Conservation (phyloP, 2,329 filamentous ascomycete genomes). For the Fusarium sublunatum region DNA sequence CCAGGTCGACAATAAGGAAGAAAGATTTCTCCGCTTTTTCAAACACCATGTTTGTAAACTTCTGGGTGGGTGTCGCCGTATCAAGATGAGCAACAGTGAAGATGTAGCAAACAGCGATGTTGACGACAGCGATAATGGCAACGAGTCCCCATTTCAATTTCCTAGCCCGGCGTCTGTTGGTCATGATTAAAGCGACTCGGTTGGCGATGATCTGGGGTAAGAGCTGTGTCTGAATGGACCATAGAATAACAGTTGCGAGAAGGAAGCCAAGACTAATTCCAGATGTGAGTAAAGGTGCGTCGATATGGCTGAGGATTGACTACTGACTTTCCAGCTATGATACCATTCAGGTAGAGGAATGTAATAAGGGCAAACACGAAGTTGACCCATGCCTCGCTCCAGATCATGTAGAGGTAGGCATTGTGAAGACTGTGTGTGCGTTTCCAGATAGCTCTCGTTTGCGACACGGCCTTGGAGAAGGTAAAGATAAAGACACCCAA, state of each 20-base stretch:
- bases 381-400: slow-evolving; percentile 43
- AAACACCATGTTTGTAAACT: slow-evolving; percentile 35
- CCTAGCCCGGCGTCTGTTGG: slow-evolving; percentile 49
- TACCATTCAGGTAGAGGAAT: slow-evolving; percentile 40
- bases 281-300: background rate
- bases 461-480: slow-evolving; percentile 37
- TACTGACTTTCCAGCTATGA: slow-evolving; percentile 30
- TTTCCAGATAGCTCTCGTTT: slow-evolving; percentile 39
- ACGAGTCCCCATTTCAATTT: slow-evolving; percentile 53
- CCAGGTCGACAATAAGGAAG: slow-evolving; percentile 60
- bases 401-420: slow-evolving; percentile 46
- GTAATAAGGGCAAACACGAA: slow-evolving; percentile 44
- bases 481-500: slow-evolving; percentile 45
- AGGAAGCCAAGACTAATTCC: slow-evolving; percentile 19
- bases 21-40: slow-evolving; percentile 56
- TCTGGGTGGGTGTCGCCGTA: slow-evolving; percentile 10
- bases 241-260: slow-evolving; percentile 19
- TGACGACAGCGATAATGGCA: slow-evolving; percentile 50
- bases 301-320: accelerated
- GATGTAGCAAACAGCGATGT: slow-evolving; percentile 55
- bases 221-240: slow-evolving; percentile 52
- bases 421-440: slow-evolving; percentile 32
- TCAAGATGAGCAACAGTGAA: slow-evolving; percentile 54
- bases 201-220: slow-evolving; percentile 60
- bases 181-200: slow-evolving; percentile 56